phyloP scores from a whole-genome alignment of 1,284 basidiomycete genomes.

The Gymnopus androsaceus region DNA sequence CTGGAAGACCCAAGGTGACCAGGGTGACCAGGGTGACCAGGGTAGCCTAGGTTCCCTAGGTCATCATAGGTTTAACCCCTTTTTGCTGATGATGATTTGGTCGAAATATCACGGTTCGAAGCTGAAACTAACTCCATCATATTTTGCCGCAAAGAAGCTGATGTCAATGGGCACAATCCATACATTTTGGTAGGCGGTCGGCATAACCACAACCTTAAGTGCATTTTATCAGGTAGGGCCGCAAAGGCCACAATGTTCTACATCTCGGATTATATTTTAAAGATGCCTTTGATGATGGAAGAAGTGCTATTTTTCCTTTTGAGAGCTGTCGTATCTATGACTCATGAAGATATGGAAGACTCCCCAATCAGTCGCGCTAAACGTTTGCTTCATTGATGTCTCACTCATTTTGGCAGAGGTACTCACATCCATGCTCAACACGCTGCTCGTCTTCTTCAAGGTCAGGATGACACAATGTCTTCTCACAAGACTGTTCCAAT shows the following conservation, averaged over 20 bases:
- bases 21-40: too few species aligned
- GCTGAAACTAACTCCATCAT: conserved; percentile 24
- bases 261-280: conserved; percentile 34
- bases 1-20: too few species aligned
- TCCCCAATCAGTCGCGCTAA: conserved; percentile 20
- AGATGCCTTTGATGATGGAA: conserved; percentile 26
- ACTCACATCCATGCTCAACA: conserved; percentile 29
- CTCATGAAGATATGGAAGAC: conserved; percentile 14
- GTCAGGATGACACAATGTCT: conserved; percentile 13
- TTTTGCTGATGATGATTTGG: too few species aligned
- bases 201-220: conserved; percentile 34
- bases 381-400: conserved; percentile 23
- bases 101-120: conserved; percentile 21
- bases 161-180: conserved; percentile 30
- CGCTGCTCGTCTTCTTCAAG: conserved; percentile 24
- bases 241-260: conserved; percentile 32
- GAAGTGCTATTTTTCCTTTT: conserved; percentile 9
- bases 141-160: conserved; percentile 19
- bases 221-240: conserved; percentile 28
- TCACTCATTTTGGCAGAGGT: conserved; percentile 22
- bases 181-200: conserved; percentile 22
- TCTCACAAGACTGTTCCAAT: conserved; percentile 10
- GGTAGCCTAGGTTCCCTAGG: too few species aligned
- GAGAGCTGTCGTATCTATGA: conserved; percentile 22
- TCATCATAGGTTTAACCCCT: too few species aligned